phyloP scores from a whole-genome alignment of 2,329 filamentous ascomycete species.

The Aureobasidium sp. region DNA sequence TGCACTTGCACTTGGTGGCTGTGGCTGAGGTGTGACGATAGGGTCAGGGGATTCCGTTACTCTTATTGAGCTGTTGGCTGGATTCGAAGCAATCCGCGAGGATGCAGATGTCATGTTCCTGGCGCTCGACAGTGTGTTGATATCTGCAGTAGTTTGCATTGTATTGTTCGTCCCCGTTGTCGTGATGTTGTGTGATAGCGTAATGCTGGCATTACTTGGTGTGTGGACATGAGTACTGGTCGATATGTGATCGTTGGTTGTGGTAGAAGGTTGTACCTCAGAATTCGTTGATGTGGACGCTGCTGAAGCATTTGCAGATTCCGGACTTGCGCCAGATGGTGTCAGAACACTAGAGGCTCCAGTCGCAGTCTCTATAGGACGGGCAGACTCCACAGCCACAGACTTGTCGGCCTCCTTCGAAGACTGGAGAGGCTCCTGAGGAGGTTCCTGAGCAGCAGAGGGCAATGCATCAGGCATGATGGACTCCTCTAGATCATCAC shows the following conservation, averaged over 20 bases:
- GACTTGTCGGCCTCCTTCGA: slow-evolving; percentile 18
- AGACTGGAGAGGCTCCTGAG: background rate
- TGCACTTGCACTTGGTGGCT: background rate
- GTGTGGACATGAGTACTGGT: background rate
- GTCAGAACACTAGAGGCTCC: background rate
- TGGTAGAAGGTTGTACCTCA: background rate
- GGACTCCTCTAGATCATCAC: slow-evolving; percentile 55
- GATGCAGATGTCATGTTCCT: background rate
- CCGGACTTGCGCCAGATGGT: background rate
- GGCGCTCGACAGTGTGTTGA: background rate
- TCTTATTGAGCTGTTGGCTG: background rate
- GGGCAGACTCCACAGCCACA: background rate
- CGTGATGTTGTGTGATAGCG: slow-evolving; percentile 6
- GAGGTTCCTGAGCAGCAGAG: slow-evolving; percentile 11
- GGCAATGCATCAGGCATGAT: slow-evolving; percentile 10
- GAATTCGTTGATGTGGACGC: background rate
- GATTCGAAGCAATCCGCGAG: background rate
- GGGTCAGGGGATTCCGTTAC: background rate
- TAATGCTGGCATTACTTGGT: background rate
- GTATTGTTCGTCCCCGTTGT: slow-evolving; percentile 39
- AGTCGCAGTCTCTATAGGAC: background rate
- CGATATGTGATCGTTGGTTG: background rate
- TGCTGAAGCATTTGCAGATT: background rate
- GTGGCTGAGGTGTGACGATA: background rate
- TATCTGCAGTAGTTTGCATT: slow-evolving; percentile 21